Evolutionary conservation across 257 asterid genomes (phyloP).

Genomic region (Leonotis leonurus): DNA sequence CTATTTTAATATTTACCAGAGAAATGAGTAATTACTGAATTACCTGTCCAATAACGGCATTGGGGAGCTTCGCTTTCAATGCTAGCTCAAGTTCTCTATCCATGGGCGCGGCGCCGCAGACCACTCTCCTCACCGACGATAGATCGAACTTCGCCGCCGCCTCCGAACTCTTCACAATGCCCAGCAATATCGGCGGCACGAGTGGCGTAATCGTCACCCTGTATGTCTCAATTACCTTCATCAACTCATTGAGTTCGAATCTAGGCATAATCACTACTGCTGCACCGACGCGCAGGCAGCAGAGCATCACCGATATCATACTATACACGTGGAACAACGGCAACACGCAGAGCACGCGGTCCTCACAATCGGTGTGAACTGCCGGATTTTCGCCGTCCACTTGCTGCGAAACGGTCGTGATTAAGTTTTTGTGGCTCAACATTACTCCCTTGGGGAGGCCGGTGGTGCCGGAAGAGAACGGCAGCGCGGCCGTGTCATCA

Average conservation of each 20-base stretch:
- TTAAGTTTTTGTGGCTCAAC: conserved; percentile 47
- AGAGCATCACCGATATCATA: conserved; percentile 28
- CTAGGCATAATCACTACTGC: conserved; percentile 36
- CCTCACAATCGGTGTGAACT: conserved; percentile 14
- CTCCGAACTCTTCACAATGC: conserved; percentile 32
- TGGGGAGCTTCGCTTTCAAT: conserved; percentile 33
- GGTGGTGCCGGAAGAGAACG: conserved; percentile 61
- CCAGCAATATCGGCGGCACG: conserved; percentile 56
- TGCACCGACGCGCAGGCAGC: conserved; percentile 36
- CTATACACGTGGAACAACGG: conserved; percentile 51
- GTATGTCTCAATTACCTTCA: conserved; percentile 30
- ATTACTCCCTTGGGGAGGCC: conserved; percentile 59
- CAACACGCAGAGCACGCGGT: conserved; percentile 34
- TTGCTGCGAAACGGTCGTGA: conserved; percentile 38
- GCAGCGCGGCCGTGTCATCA: conserved; percentile 42
- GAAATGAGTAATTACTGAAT: neutral
- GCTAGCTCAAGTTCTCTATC: conserved; percentile 34
- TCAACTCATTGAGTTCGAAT: conserved; percentile 29
- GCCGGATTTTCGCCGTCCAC: conserved; percentile 51
- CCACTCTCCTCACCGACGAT: conserved; percentile 47
- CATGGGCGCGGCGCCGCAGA: conserved; percentile 53
- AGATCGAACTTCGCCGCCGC: conserved; percentile 30
- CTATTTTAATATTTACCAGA: too few relatives aligned
- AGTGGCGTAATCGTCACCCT: conserved; percentile 44
- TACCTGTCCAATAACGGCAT: conserved; percentile 59